Evolutionary conservation across 208 protist genomes (phyloP).

Genomic region (Trypanosoma platydactyli): DNA sequence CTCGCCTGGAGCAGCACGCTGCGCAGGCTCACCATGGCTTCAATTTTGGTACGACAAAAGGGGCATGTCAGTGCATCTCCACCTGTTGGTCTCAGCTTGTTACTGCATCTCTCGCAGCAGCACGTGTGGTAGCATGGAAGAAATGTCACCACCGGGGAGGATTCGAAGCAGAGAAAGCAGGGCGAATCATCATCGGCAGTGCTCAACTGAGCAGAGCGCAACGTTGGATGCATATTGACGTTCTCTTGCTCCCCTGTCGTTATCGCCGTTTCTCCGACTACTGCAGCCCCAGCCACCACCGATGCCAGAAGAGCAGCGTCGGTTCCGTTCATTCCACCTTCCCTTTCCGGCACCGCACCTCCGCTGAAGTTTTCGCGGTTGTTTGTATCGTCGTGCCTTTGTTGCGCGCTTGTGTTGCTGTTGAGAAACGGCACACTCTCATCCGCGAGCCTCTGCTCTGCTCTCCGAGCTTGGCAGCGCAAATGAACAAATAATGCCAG

Average conservation of each 20-base stretch:
- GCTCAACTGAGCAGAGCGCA: constrained; percentile 19
- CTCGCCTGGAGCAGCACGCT: constrained; percentile 12
- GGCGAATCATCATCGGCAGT: constrained; percentile 34
- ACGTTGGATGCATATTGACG: not conserved
- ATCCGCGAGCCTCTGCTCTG: constrained; percentile 5
- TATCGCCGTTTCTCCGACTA: not conserved
- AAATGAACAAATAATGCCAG: not conserved
- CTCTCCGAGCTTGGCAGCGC: not conserved
- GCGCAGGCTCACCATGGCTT: constrained; percentile 52
- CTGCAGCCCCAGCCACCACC: not conserved
- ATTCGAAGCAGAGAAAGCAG: constrained; percentile 51
- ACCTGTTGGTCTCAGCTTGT: constrained; percentile 35
- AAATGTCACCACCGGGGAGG: constrained; percentile 41
- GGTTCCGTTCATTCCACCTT: not conserved
- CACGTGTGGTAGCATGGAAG: constrained; percentile 61
- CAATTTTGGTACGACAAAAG: constrained; percentile 47
- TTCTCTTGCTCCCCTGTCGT: not conserved
- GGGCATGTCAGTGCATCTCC: constrained; percentile 37
- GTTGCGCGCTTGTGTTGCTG: not conserved
- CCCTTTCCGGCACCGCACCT: too few species aligned
- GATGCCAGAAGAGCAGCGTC: not conserved
- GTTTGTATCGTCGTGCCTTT: not conserved
- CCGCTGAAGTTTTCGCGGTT: not conserved
- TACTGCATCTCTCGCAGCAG: constrained; percentile 53
- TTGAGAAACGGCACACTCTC: constrained; percentile 5